Conservation (phyloP, 176 grass and related monocot species). For the Rhynchospora pubera region DNA sequence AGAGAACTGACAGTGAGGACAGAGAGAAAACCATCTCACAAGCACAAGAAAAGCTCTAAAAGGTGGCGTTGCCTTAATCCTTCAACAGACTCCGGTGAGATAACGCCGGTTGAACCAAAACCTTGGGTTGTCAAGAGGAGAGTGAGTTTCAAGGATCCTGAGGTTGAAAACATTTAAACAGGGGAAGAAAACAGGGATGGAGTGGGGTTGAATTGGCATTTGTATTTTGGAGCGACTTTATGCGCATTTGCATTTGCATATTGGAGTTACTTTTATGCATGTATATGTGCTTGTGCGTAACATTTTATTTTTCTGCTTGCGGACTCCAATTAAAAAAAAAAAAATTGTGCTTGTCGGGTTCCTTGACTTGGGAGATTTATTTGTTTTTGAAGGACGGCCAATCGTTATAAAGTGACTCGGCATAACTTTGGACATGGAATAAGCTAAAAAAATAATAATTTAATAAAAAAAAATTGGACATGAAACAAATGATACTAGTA, state of each 20-base stretch:
- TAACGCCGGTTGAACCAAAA: background rate
- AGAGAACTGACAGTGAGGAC: background rate
- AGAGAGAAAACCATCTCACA: background rate
- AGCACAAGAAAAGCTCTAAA: conserved; percentile 12
- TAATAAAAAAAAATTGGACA: too few species aligned
- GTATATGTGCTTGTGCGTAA: background rate
- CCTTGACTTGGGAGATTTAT: background rate
- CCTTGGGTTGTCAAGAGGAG: conserved; percentile 8
- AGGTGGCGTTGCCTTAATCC: conserved; percentile 16
- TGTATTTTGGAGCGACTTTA: too few species aligned
- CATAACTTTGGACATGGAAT: background rate
- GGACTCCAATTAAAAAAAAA: too few species aligned
- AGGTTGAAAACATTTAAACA: background rate
- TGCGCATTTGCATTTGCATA: background rate
- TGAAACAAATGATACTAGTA: background rate
- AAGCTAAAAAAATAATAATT: too few species aligned
- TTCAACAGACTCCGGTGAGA: conserved; percentile 11
- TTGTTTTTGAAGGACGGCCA: background rate
- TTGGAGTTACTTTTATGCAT: background rate
- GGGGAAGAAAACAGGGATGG: background rate
- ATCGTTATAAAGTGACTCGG: background rate
- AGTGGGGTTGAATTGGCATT: too few species aligned
- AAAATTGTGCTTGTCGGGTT: background rate
- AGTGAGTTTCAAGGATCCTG: background rate
- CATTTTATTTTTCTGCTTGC: background rate